Percentiles rank a stretch among this genome's conserved stretches.
These are phyloP conservation scores for Cryptosporidium parvum DNA, from an alignment of 169 alveolate genomes.

Conservation along the genomic window DNA sequence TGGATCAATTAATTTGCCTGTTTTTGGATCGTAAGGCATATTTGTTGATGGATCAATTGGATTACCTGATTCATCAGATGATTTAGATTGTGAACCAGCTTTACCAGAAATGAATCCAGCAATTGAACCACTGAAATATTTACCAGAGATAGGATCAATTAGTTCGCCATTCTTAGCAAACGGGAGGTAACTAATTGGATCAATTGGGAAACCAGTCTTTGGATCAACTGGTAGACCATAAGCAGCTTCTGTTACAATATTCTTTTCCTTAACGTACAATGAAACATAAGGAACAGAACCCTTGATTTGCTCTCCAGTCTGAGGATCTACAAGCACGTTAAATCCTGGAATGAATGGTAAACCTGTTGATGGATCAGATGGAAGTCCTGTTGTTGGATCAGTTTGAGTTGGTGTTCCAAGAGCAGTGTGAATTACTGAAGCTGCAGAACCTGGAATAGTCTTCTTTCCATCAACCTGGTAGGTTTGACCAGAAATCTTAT, in stretches of 20 bases:
- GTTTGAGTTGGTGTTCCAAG: slow-evolving; percentile 74
- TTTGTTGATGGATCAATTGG: slow-evolving; percentile 75
- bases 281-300: slow-evolving; percentile 41
- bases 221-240: slow-evolving; percentile 72
- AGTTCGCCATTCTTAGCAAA: slow-evolving; percentile 57
- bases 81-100: slow-evolving; percentile 61
- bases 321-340: slow-evolving; percentile 46
- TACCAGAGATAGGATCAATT: slow-evolving; percentile 43
- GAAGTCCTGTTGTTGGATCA: slow-evolving; percentile 63
- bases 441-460: slow-evolving; percentile 71
- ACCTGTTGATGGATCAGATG: slow-evolving; percentile 75
- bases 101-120: slow-evolving; percentile 61
- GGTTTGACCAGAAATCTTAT: slow-evolving; percentile 44
- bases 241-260: slow-evolving; percentile 25
- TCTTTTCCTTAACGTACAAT: slow-evolving; percentile 41
- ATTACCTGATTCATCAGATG: background rate
- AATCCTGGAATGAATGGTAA: slow-evolving; percentile 74
- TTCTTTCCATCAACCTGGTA: background rate
- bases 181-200: slow-evolving; percentile 62
- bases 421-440: slow-evolving; percentile 45
- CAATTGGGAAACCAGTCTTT: slow-evolving; percentile 69
- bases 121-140: slow-evolving; percentile 30
- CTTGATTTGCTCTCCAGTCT: slow-evolving; percentile 50
- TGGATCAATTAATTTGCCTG: slow-evolving; percentile 71
- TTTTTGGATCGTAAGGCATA: slow-evolving; percentile 45